Evolutionary conservation across 805 yeast genomes (phyloP).

Genomic region (Wickerhamomyces pijperi): DNA sequence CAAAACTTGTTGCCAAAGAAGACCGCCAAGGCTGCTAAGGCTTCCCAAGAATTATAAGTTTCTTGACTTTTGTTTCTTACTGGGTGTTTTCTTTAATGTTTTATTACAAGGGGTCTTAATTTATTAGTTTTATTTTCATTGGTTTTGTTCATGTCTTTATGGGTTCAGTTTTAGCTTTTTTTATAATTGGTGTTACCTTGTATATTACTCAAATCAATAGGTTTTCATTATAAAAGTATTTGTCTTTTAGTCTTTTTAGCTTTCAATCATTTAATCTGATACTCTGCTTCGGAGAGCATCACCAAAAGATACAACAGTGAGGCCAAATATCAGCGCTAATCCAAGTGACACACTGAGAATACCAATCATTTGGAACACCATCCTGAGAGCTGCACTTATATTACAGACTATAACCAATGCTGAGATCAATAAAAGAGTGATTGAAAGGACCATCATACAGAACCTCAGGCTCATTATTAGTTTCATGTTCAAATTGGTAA

Average conservation of each 20-base stretch:
- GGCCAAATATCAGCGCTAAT: not conserved
- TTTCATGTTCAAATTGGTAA: not conserved
- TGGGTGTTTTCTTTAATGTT: not conserved
- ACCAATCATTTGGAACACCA: not conserved
- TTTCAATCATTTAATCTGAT: too few species aligned
- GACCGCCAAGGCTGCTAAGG: conserved; percentile 42
- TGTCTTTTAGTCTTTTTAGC: too few species aligned
- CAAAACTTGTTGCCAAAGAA: conserved; percentile 85
- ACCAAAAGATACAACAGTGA: not conserved
- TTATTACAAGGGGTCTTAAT: not conserved
- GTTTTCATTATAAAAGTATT: not conserved
- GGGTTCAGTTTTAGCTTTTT: not conserved
- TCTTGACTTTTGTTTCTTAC: not conserved
- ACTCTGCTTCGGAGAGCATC: not conserved
- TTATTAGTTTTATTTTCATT: not conserved
- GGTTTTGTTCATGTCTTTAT: conserved; percentile 1
- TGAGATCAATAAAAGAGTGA: not conserved
- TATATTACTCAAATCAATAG: not conserved
- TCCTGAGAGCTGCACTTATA: not conserved
- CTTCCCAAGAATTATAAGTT: conserved; percentile 51
- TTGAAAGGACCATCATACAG: not conserved
- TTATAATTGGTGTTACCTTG: not conserved
- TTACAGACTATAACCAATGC: not conserved
- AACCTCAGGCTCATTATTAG: not conserved
- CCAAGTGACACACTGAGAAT: not conserved